Evolutionary conservation across 495 filamentous ascomycete genomes (phyloP).

Genomic region (Ascobolus immersus): DNA sequence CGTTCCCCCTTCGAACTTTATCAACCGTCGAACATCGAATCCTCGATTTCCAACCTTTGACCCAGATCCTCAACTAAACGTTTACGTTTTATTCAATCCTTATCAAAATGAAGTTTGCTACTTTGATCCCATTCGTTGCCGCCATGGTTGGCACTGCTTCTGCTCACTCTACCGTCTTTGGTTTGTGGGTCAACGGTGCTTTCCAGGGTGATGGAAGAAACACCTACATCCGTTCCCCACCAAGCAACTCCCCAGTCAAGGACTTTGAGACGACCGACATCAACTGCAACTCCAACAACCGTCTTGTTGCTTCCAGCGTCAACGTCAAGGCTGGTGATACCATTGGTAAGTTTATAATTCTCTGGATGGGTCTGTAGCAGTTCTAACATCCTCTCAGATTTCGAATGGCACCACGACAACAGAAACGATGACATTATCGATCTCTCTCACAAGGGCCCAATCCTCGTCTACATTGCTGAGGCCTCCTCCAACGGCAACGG

Average conservation of each 20-base stretch:
- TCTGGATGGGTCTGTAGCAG: not conserved
- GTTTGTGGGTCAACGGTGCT: conserved; percentile 22
- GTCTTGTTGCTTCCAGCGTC: conserved; percentile 18
- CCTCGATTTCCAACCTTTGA: too few relatives aligned
- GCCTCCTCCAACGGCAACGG: conserved; percentile 19
- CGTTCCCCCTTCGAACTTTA: too few relatives aligned
- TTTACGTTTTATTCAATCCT: not conserved
- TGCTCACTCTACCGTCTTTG: conserved; percentile 23
- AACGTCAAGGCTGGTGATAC: conserved; percentile 20
- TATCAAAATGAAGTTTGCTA: conserved; percentile 18
- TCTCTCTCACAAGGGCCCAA: conserved; percentile 25
- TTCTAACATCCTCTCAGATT: conserved; percentile 12
- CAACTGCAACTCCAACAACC: conserved; percentile 24
- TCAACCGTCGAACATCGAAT: too few relatives aligned
- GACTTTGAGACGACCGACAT: conserved; percentile 21
- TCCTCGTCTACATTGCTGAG: conserved; percentile 25
- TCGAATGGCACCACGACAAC: conserved; percentile 26
- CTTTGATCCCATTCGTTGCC: conserved; percentile 16
- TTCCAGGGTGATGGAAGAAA: conserved; percentile 19
- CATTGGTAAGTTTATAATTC: conserved; percentile 2
- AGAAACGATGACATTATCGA: conserved; percentile 26
- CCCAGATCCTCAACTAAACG: too few relatives aligned
- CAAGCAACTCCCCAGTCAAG: conserved; percentile 27
- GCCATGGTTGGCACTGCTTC: conserved; percentile 18
- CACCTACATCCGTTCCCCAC: conserved; percentile 11